phyloP scores from a whole-genome alignment of 2,329 filamentous ascomycete species.

The Paramyrothecium sp. region DNA sequence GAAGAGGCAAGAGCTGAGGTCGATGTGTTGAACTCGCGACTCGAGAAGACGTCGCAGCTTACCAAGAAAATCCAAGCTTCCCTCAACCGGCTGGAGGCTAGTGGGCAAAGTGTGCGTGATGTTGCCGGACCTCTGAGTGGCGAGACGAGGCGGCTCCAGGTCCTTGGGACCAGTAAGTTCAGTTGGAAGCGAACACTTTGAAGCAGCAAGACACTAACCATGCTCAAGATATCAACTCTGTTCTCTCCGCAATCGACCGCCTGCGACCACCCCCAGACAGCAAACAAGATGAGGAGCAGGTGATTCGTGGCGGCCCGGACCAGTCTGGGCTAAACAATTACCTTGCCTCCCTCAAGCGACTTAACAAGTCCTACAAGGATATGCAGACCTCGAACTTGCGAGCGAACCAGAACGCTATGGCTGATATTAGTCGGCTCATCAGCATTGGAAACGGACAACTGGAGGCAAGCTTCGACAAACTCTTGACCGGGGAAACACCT shows the following conservation, averaged over 20 bases:
- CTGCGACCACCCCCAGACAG: conserved; percentile 89
- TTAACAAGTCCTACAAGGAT: conserved; percentile 79
- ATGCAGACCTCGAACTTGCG: conserved; percentile 88
- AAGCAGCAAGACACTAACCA: neutral
- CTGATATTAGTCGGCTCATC: conserved; percentile 75
- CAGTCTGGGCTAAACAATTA: conserved; percentile 81
- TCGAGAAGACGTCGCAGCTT: conserved; percentile 89
- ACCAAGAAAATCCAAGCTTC: conserved; percentile 96
- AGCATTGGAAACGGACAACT: conserved; percentile 79
- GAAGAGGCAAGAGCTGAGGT: conserved; percentile 70
- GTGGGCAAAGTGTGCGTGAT: conserved; percentile 86
- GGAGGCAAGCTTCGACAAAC: conserved; percentile 78
- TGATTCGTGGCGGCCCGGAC: conserved; percentile 84
- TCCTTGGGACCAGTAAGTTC: conserved; percentile 72
- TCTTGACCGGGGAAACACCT: conserved; percentile 73
- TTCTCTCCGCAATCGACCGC: conserved; percentile 83
- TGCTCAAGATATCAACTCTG: conserved; percentile 72
- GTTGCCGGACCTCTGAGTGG: conserved; percentile 90
- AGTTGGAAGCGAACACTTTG: conserved; percentile 4
- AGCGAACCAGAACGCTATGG: conserved; percentile 85
- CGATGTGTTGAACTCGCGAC: conserved; percentile 67
- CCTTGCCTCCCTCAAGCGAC: conserved; percentile 83
- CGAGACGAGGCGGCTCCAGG: conserved; percentile 86
- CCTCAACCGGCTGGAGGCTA: conserved; percentile 77
- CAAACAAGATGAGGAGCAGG: conserved; percentile 86